A percentile compares a stretch with the other conserved stretches of the same genome.
Evolutionary conservation across 257 asterid species (phyloP).

Genomic region (Nicotiana paniculata): DNA sequence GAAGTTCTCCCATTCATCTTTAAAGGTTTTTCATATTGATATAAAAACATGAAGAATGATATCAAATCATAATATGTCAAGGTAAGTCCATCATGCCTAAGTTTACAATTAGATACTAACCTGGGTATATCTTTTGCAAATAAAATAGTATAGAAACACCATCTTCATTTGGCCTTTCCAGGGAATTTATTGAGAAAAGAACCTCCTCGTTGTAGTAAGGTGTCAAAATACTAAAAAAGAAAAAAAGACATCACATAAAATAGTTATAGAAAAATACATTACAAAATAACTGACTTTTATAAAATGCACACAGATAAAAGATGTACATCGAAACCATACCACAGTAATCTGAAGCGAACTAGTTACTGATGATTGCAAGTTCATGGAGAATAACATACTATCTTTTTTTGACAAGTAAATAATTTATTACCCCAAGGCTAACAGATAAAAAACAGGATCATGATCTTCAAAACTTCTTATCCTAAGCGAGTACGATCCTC

Average conservation of each 20-base stretch:
- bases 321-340: background rate
- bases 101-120: slow-evolving; percentile 29
- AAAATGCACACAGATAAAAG: background rate
- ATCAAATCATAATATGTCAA: slow-evolving; percentile 5
- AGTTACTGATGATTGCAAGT: background rate
- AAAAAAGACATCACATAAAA: background rate
- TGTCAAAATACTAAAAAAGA: slow-evolving; percentile 64
- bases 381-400: background rate
- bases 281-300: background rate
- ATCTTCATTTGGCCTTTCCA: slow-evolving; percentile 84
- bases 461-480: too few relatives aligned
- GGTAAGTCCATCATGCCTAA: background rate
- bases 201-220: slow-evolving; percentile 90
- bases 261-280: background rate
- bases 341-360: background rate
- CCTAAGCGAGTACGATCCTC: too few relatives aligned
- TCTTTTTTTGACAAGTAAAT: background rate
- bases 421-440: background rate
- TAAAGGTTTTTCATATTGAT: slow-evolving; percentile 10
- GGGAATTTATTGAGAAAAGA: slow-evolving; percentile 61
- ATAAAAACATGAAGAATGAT: slow-evolving; percentile 9
- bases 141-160: slow-evolving; percentile 95
- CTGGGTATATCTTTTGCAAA: slow-evolving; percentile 90
- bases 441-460: background rate
- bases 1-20: slow-evolving; percentile 96